Evolutionary conservation across 2,329 filamentous ascomycete genomes (phyloP).

Genomic region (Neopestalotiopsis rosae): DNA sequence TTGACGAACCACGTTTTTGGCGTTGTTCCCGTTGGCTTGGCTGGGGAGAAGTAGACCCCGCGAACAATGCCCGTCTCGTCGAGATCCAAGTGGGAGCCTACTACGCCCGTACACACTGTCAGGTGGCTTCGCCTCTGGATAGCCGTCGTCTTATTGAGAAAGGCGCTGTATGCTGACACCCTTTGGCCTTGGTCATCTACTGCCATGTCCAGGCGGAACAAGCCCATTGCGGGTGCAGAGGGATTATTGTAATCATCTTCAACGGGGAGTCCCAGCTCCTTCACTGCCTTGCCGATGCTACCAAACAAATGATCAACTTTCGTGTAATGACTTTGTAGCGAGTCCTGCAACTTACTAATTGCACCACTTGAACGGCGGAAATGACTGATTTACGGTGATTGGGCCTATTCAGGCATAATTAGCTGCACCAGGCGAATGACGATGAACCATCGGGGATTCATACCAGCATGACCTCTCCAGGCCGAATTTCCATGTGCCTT

Average conservation of each 20-base stretch:
- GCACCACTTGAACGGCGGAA: neutral
- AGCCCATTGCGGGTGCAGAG: constrained; percentile 31
- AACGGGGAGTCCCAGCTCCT: constrained; percentile 32
- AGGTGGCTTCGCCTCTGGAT: constrained; percentile 23
- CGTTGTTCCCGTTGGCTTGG: constrained; percentile 29
- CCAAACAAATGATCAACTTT: constrained; percentile 19
- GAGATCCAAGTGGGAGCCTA: constrained; percentile 34
- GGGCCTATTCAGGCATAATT: neutral
- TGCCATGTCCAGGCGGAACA: constrained; percentile 34
- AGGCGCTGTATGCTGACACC: constrained; percentile 33
- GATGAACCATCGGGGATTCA: constrained; percentile 23
- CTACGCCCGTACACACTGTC: constrained; percentile 36
- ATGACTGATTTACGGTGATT: neutral
- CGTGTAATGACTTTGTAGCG: constrained; percentile 28
- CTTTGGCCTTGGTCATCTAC: constrained; percentile 31
- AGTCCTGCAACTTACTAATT: constrained; percentile 10
- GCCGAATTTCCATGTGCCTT: neutral
- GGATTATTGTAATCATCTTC: constrained; percentile 35
- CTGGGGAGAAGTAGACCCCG: constrained; percentile 32
- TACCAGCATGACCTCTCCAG: neutral
- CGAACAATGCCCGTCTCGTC: constrained; percentile 26
- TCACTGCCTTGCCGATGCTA: constrained; percentile 17
- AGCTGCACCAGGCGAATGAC: constrained; percentile 20
- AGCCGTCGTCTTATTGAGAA: constrained; percentile 30
- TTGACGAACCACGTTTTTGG: neutral